Evolutionary conservation across 2,329 filamentous ascomycete species (phyloP), one percentile per base, ranked within the genome.

Genomic region (Ceratocystis papillata): DNA sequence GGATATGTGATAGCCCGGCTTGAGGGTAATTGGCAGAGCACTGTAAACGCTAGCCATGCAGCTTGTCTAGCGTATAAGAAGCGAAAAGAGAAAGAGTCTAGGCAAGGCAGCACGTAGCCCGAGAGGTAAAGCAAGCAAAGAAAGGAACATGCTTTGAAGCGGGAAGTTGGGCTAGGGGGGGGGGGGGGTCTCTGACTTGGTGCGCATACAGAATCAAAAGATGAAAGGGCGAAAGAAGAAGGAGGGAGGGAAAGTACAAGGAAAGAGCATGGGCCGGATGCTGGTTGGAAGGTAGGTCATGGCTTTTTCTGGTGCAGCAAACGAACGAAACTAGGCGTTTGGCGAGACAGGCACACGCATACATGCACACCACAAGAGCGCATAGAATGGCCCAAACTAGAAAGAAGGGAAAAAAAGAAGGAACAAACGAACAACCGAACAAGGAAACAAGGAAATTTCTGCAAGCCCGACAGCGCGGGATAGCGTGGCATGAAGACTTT

Each of bases 401-500:
- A 59, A 33, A 17, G 25, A 59, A 33, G 22, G 53, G 5, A 50
- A 59, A 53, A 53, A 15, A 8, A 25, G 48, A 53, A 53, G 48
- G 48, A 53, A 15, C 48, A 28, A 25, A 37, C 33, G 33, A 37
- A 37, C 33, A 37, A 37, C 33, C 10, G 10, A 37, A 12, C 33
- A 37, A 25, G 20, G 20, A 8, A 25, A 53, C 48, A 53, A 25
- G 15, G 25, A 59, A 59, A 33, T 59, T 59, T 59, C 53, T 59
- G 53, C 53, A 59, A 10, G 53, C 28, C n/a, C n/a, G 33, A n/a
- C 12, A 33, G 59, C 17, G n/a, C 44, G 30, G 59, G 59, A 44
- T 62, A 22, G 41, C n/a, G 59, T 62, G 22, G 37, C n/a, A 62
- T 62, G 59, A 33, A 59, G 25, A 57, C 33, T 33, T 59, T 59